Base-by-base conservation (phyloP, 805 yeast species). In the Candida krabiensis region DNA sequence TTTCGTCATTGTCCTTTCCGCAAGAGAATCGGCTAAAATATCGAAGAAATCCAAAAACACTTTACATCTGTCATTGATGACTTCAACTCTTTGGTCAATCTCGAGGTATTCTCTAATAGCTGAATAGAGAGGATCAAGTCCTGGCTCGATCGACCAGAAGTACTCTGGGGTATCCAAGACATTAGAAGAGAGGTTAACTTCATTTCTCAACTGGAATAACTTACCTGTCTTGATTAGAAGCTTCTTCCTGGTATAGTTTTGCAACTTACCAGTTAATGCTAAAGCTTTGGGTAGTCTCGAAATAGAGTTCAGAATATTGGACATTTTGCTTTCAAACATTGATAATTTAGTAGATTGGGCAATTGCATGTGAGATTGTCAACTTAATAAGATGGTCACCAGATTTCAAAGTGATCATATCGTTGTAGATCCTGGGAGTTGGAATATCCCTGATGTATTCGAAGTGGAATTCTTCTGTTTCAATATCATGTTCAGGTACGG, bases 131-230 rank as follows among this genome's bases (percentile, higher is more conserved):
- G 98, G 98, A 58, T 91, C 95, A 48, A 93, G 72, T 26, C 96
- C 90, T 4, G 99, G 99, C 63, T 93, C 99, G 45, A 73, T 75
- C 21, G 90, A 86, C 99, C 99, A 93, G 61, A 93, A 93, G 56
- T 87, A 89, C 45, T 88, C 96, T 0, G 99, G 99, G 0, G 96
- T 89, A 55, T 93, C 99, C 37, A 93, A 69, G 16, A 93, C 89
- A 47, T 86, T 86, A 9, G 96, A 86, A 4, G 91, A 83, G 34
- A 93, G 66, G 58, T 93, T 93, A 4, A 93, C 97, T 61, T 93
- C 98, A 11, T 90, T 96, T 34, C 98, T 71, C 19, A 93, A 63
- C 53, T 89, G 90, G 70, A 91, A 91, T 32, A 93, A 66, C 56
- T 84, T 81, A 6, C 99, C 99, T 1, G 96, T 86, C 55, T 91